phyloP scores from a whole-genome alignment of 2,329 filamentous ascomycete species.

The Pyrenophora graminea region DNA sequence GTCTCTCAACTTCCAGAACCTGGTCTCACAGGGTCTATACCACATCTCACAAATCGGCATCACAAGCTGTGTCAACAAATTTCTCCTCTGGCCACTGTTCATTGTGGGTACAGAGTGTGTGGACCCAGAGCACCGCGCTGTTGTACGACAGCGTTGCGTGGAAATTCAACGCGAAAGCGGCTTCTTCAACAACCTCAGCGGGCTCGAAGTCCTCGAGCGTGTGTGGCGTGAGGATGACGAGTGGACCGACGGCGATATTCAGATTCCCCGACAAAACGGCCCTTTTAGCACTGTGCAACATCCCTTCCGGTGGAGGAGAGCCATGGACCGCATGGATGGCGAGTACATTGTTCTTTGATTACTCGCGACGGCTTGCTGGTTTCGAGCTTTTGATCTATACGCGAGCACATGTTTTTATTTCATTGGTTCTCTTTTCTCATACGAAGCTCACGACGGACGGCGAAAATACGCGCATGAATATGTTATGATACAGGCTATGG shows the following conservation, averaged over 20 bases:
- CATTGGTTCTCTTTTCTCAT: not conserved
- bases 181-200: slow-evolving; percentile 90
- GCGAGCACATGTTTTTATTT: not conserved
- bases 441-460: too few species aligned
- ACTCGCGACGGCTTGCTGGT: slow-evolving; percentile 15
- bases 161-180: slow-evolving; percentile 88
- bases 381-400: slow-evolving; percentile 10
- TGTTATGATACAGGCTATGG: too few species aligned
- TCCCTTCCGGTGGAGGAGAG: slow-evolving; percentile 55
- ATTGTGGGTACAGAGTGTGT: slow-evolving; percentile 89
- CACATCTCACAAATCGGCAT: slow-evolving; percentile 80
- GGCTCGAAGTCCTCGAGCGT: slow-evolving; percentile 81
- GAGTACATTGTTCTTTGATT: slow-evolving; percentile 58
- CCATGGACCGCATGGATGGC: slow-evolving; percentile 56
- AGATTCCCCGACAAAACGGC: slow-evolving; percentile 24
- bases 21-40: slow-evolving; percentile 80
- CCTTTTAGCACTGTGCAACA: slow-evolving; percentile 35
- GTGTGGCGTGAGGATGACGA: slow-evolving; percentile 69
- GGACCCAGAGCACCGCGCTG: slow-evolving; percentile 74
- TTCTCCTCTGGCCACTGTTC: slow-evolving; percentile 91
- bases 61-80: slow-evolving; percentile 77
- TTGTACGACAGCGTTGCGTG: slow-evolving; percentile 78
- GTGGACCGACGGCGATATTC: slow-evolving; percentile 29
- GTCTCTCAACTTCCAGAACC: slow-evolving; percentile 77
- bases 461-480: too few species aligned